A percentile compares a stretch with the other conserved stretches of the same genome.
phyloP scores from a whole-genome alignment of 371 early-diverging fungal species.

The Lichtheimia ornata region DNA sequence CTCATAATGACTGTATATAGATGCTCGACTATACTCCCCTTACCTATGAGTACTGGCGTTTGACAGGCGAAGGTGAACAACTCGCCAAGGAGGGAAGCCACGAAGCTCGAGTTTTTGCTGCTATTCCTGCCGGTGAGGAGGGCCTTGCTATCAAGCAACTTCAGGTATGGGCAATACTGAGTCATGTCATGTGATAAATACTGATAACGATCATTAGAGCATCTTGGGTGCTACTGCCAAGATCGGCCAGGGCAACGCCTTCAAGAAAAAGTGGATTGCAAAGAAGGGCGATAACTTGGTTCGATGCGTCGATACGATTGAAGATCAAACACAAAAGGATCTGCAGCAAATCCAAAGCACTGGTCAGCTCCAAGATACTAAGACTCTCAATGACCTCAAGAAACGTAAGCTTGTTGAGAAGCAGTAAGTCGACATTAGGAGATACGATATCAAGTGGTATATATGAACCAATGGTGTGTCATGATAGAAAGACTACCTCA shows the following conservation, averaged over 20 bases:
- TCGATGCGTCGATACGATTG: constrained; percentile 76
- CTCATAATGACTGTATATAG: constrained; percentile 36
- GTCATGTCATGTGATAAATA: constrained; percentile 1
- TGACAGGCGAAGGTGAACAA: constrained; percentile 88
- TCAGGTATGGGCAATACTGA: constrained; percentile 43
- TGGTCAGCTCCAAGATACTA: constrained; percentile 64
- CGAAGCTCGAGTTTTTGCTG: constrained; percentile 91
- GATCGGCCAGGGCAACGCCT: constrained; percentile 93
- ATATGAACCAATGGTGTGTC: not conserved
- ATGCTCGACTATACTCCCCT: constrained; percentile 86
- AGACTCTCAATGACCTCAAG: constrained; percentile 81
- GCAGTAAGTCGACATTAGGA: constrained; percentile 47
- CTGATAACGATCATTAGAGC: constrained; percentile 20
- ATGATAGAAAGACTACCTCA: constrained; percentile 74
- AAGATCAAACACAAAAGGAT: constrained; percentile 83
- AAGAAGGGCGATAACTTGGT: constrained; percentile 76
- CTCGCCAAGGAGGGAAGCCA: constrained; percentile 89
- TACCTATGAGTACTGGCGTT: constrained; percentile 75
- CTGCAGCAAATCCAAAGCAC: constrained; percentile 67
- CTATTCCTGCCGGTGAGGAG: constrained; percentile 80
- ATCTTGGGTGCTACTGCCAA: constrained; percentile 78
- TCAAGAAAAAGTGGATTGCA: constrained; percentile 96
- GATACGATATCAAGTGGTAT: not conserved
- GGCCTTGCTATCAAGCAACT: constrained; percentile 85
- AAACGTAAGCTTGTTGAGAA: constrained; percentile 86